phyloP scores from a whole-genome alignment of 768 basidiomycete species.

The Chalciporus sphaerocephalus region DNA sequence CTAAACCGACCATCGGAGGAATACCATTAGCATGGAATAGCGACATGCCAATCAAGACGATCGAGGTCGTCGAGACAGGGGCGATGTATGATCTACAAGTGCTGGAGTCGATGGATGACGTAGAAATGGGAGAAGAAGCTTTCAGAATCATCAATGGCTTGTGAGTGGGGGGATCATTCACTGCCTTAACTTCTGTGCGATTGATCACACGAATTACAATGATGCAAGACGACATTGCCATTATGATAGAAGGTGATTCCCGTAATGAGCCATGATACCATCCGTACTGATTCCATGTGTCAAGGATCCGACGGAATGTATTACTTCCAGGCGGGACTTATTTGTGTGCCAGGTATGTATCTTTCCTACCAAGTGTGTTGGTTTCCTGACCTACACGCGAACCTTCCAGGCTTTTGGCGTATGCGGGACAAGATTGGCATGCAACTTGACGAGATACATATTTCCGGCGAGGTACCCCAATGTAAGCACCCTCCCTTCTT shows the following conservation, averaged over 20 bases:
- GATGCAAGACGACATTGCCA: slow-evolving; percentile 54
- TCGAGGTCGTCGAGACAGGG: slow-evolving; percentile 50
- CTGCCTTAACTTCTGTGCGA: neutral
- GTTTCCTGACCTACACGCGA: neutral
- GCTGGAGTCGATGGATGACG: slow-evolving; percentile 22
- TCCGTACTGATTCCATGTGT: neutral
- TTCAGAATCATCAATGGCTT: slow-evolving; percentile 59
- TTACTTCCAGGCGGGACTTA: slow-evolving; percentile 73
- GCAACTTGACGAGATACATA: slow-evolving; percentile 67
- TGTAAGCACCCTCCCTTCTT: slow-evolving; percentile 41
- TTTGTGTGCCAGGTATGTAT: slow-evolving; percentile 57
- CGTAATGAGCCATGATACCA: neutral
- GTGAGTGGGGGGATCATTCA: slow-evolving; percentile 37
- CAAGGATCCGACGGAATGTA: slow-evolving; percentile 64
- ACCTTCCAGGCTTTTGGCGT: slow-evolving; percentile 64
- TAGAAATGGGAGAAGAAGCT: slow-evolving; percentile 46
- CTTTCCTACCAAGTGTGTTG: neutral
- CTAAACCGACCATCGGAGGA: slow-evolving; percentile 18
- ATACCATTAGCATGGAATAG: slow-evolving; percentile 39
- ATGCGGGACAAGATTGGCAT: slow-evolving; percentile 75
- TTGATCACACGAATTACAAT: slow-evolving; percentile 24
- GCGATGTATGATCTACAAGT: slow-evolving; percentile 50
- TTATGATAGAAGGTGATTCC: slow-evolving; percentile 55
- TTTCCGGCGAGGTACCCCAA: slow-evolving; percentile 61
- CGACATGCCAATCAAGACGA: slow-evolving; percentile 46